phyloP scores from a whole-genome alignment of 2,329 filamentous ascomycete genomes.

The Leptographium flavum region DNA sequence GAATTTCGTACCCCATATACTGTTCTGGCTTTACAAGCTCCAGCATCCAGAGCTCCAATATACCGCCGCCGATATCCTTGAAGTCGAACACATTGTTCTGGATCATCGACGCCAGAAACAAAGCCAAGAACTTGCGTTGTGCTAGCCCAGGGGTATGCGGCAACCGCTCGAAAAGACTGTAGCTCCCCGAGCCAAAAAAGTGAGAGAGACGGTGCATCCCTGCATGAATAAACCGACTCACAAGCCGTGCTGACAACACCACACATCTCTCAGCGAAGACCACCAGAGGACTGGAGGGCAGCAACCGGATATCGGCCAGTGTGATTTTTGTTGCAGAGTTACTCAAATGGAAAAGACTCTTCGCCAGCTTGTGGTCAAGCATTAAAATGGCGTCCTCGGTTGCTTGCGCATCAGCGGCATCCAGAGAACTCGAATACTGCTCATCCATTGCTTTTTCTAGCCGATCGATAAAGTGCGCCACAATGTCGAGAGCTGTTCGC shows the following conservation, averaged over 20 bases:
- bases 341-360: slow-evolving; percentile 30
- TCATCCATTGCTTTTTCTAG: slow-evolving; percentile 27
- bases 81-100: slow-evolving; percentile 32
- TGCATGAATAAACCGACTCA: slow-evolving; percentile 28
- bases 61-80: slow-evolving; percentile 27
- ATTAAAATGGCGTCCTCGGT: slow-evolving; percentile 34
- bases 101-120: slow-evolving; percentile 38
- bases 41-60: slow-evolving; percentile 37
- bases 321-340: slow-evolving; percentile 4
- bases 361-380: slow-evolving; percentile 34
- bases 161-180: slow-evolving; percentile 31
- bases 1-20: slow-evolving; percentile 32
- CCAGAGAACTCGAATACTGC: slow-evolving; percentile 21
- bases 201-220: slow-evolving; percentile 28
- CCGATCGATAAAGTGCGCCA: slow-evolving; percentile 31
- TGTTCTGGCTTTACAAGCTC: slow-evolving; percentile 34
- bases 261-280: slow-evolving; percentile 30
- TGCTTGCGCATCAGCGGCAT: slow-evolving; percentile 18
- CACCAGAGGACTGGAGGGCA: not conserved
- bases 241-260: slow-evolving; percentile 29
- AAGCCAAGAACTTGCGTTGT: slow-evolving; percentile 29
- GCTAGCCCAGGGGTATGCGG: slow-evolving; percentile 24
- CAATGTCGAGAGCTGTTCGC: slow-evolving; percentile 26
- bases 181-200: slow-evolving; percentile 32
- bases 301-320: not conserved